Conservation (phyloP, 768 basidiomycete genomes). For the Tricholoma sp. region DNA sequence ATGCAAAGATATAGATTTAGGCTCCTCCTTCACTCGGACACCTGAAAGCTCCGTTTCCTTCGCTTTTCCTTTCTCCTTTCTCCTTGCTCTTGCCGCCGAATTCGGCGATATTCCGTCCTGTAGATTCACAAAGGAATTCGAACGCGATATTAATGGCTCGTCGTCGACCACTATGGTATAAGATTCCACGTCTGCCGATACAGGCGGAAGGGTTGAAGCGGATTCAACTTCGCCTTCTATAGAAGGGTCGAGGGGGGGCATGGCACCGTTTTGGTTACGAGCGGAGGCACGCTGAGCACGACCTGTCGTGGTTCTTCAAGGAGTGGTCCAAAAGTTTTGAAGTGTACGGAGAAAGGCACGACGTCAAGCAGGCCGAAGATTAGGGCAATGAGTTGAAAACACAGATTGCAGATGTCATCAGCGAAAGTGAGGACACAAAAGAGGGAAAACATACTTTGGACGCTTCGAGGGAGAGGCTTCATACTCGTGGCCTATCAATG, state of each 20-base stretch:
- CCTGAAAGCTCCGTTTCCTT: constrained; percentile 37
- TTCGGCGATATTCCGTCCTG: constrained; percentile 26
- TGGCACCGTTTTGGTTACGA: constrained; percentile 51
- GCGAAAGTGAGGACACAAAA: constrained; percentile 8
- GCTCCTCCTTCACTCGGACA: constrained; percentile 50
- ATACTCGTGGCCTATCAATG: constrained; percentile 57
- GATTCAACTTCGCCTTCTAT: constrained; percentile 31
- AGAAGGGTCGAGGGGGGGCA: constrained; percentile 31
- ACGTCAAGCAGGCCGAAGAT: constrained; percentile 18
- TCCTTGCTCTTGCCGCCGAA: constrained; percentile 28
- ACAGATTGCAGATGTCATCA: constrained; percentile 19
- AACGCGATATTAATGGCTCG: constrained; percentile 56
- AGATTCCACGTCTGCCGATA: constrained; percentile 45
- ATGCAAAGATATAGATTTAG: constrained; percentile 37
- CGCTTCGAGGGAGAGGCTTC: constrained; percentile 70
- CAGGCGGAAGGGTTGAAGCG: constrained; percentile 35
- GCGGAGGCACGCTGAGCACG: constrained; percentile 72
- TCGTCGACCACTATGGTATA: constrained; percentile 52
- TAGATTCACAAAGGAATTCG: constrained; percentile 48
- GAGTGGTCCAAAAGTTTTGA: constrained; percentile 7
- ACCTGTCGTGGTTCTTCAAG: constrained; percentile 48
- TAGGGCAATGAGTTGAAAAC: constrained; percentile 10
- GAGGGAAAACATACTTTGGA: constrained; percentile 50
- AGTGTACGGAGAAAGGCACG: constrained; percentile 12
- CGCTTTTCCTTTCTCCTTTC: constrained; percentile 53